A percentile compares a stretch with the other conserved stretches of the same genome.
These are phyloP conservation scores for Fragaria nilgerrensis DNA, from an alignment of 306 rosid genomes.

Conservation along the genomic window DNA sequence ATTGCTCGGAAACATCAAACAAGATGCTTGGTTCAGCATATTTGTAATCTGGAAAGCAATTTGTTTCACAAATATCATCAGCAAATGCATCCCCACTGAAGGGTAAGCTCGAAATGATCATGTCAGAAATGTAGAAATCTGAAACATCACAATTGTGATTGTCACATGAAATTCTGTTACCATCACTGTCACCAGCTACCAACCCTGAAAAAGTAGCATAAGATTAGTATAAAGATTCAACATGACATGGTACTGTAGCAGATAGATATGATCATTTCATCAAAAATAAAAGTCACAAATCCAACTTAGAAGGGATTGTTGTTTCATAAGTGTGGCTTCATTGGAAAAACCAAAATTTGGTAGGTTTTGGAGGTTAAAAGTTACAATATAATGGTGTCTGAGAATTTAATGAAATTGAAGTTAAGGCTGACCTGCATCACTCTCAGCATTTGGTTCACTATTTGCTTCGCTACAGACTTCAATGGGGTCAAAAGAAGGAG, in stretches of 20 bases:
- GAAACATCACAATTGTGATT: slow-evolving; percentile 76
- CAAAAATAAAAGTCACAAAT: background rate
- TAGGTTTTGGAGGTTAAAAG: background rate
- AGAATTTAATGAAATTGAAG: slow-evolving; percentile 6
- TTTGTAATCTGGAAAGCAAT: slow-evolving; percentile 53
- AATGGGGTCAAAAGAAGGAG: slow-evolving; percentile 66
- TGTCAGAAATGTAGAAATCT: slow-evolving; percentile 90
- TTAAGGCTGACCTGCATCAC: slow-evolving; percentile 48
- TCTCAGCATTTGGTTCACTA: slow-evolving; percentile 42
- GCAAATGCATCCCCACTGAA: slow-evolving; percentile 47
- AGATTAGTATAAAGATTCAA: slow-evolving; percentile 15
- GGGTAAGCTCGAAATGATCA: slow-evolving; percentile 83
- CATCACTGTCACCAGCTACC: slow-evolving; percentile 52
- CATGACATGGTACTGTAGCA: background rate
- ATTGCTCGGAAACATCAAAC: slow-evolving; percentile 67
- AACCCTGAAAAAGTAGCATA: slow-evolving; percentile 45
- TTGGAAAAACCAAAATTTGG: background rate
- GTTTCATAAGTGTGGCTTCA: background rate
- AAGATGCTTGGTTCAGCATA: slow-evolving; percentile 49
- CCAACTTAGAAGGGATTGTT: background rate
- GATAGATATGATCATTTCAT: background rate
- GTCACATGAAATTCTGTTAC: slow-evolving; percentile 47
- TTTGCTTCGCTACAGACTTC: slow-evolving; percentile 42
- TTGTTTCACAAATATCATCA: slow-evolving; percentile 44
- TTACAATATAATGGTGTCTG: background rate